phyloP scores from a whole-genome alignment of 768 basidiomycete genomes.

The Trametes cubensis region DNA sequence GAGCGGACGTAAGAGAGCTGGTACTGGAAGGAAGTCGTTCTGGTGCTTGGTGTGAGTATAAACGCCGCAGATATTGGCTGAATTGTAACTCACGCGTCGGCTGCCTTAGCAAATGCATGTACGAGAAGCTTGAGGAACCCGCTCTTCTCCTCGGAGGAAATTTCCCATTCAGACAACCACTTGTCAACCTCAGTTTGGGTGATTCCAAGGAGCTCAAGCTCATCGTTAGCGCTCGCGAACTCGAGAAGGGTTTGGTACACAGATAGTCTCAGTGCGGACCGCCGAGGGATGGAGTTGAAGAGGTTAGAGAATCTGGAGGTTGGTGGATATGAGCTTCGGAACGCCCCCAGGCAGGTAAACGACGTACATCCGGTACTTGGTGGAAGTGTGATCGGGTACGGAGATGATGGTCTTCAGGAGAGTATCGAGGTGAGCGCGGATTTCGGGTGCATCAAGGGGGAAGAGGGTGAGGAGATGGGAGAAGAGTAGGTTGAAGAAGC shows the following conservation, averaged over 20 bases:
- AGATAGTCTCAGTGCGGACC: constrained; percentile 61
- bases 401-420: constrained; percentile 60
- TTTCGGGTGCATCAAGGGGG: constrained; percentile 55
- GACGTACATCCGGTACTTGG: constrained; percentile 79
- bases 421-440: constrained; percentile 49
- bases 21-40: constrained; percentile 66
- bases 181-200: constrained; percentile 64
- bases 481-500: constrained; percentile 83
- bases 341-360: constrained; percentile 4
- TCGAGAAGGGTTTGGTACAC: constrained; percentile 67
- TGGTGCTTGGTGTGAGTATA: constrained; percentile 30
- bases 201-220: constrained; percentile 63
- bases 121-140: constrained; percentile 67
- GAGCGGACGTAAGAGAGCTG: constrained; percentile 62
- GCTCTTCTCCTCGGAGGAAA: constrained; percentile 63
- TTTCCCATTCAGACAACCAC: constrained; percentile 78
- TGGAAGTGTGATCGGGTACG: constrained; percentile 52
- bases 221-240: constrained; percentile 59
- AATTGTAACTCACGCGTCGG: constrained; percentile 53
- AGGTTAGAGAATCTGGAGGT: constrained; percentile 70
- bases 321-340: neutral
- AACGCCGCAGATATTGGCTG: neutral
- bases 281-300: constrained; percentile 74
- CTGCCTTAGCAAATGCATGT: constrained; percentile 57
- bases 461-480: constrained; percentile 71